Conservation (phyloP, 257 asterid genomes). For the Striga asiatica region DNA sequence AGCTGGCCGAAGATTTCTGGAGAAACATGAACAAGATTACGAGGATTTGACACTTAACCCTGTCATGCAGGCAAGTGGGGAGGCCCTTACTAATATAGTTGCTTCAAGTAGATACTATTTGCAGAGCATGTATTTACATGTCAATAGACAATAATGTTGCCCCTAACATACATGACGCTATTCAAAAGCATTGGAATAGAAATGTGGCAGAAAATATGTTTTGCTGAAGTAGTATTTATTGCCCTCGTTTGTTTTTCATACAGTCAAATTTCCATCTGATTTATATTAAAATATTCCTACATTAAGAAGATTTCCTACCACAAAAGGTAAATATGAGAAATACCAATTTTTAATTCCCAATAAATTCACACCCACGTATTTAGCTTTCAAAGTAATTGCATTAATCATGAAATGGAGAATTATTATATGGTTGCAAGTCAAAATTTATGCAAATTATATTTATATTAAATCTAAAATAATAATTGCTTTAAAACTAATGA, state of each 20-base stretch:
- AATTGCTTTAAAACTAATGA: constrained; percentile 4
- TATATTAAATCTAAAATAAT: constrained; percentile 1
- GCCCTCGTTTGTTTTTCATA: background rate
- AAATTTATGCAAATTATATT: background rate
- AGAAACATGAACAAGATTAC: constrained; percentile 15
- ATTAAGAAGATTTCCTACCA: background rate
- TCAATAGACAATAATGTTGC: background rate
- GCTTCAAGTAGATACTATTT: background rate
- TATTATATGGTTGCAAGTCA: background rate
- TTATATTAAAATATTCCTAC: background rate
- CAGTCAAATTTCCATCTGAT: background rate
- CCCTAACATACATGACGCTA: background rate
- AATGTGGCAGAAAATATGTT: background rate
- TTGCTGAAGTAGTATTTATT: no score
- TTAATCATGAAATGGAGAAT: constrained; percentile 1
- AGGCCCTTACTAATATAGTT: background rate
- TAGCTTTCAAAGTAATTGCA: constrained; percentile 5
- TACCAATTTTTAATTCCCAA: background rate
- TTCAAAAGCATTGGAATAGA: background rate
- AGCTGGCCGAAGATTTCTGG: constrained; percentile 54
- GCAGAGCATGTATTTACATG: background rate
- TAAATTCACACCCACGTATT: background rate
- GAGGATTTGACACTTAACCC: background rate
- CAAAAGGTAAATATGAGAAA: background rate
- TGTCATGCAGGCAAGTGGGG: background rate